These are phyloP conservation scores for Penicillium sp. DNA, from an alignment of 2,329 filamentous ascomycete species.

Conservation along the genomic window DNA sequence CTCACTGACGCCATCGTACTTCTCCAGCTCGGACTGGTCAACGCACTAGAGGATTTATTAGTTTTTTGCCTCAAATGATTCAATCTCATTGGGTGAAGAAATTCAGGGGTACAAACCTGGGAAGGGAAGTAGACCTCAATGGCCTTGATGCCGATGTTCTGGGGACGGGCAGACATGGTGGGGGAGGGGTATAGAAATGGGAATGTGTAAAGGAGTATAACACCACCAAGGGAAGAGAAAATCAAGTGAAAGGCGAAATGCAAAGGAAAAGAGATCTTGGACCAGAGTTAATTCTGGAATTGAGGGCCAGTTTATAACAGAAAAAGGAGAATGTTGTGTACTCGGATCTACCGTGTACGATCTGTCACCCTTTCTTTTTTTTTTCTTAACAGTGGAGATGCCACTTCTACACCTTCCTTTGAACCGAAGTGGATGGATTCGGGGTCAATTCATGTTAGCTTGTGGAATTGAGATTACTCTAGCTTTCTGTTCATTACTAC, in stretches of 20 bases:
- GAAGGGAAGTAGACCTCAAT: slow-evolving; percentile 86
- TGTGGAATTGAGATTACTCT: background rate
- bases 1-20: slow-evolving; percentile 77
- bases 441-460: background rate
- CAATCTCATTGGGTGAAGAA: background rate
- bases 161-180: slow-evolving; percentile 72
- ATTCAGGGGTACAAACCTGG: slow-evolving; percentile 65
- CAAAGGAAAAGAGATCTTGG: slow-evolving; percentile 3
- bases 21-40: slow-evolving; percentile 78
- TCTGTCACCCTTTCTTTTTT: slow-evolving; percentile 24
- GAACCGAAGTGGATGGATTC: slow-evolving; percentile 3
- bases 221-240: background rate
- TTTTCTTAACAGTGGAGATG: slow-evolving; percentile 7
- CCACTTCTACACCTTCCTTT: slow-evolving; percentile 11
- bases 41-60: slow-evolving; percentile 63
- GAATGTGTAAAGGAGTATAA: slow-evolving; percentile 6
- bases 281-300: background rate
- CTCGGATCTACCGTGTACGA: slow-evolving; percentile 31
- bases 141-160: slow-evolving; percentile 91
- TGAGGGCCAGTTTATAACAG: slow-evolving; percentile 1
- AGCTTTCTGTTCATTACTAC: background rate
- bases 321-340: slow-evolving; percentile 24
- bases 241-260: background rate
- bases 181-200: slow-evolving; percentile 19
- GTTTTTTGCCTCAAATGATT: background rate